Conservation (phyloP, 2,329 filamentous ascomycete species). For the Fusarium dlaminii region DNA sequence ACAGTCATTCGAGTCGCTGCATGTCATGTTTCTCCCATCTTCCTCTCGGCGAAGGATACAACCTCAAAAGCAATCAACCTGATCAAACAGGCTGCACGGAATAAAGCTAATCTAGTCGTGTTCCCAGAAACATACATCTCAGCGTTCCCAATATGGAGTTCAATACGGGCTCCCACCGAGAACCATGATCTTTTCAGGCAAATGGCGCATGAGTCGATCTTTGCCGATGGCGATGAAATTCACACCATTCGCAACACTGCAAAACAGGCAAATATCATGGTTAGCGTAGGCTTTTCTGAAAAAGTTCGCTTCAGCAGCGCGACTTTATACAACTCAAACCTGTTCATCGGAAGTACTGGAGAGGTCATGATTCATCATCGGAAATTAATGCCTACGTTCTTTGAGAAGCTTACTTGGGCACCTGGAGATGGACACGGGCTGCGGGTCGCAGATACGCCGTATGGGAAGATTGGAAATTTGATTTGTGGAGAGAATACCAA, state of each 20-base stretch:
- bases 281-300: slow-evolving; percentile 63
- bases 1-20: slow-evolving; percentile 40
- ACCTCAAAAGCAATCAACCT: slow-evolving; percentile 57
- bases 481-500: slow-evolving; percentile 70
- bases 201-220: slow-evolving; percentile 56
- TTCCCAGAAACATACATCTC: slow-evolving; percentile 65
- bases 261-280: slow-evolving; percentile 48
- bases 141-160: slow-evolving; percentile 63
- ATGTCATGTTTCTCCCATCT: slow-evolving; percentile 55
- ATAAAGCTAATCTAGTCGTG: slow-evolving; percentile 59
- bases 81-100: slow-evolving; percentile 55
- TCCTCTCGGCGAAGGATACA: slow-evolving; percentile 57
- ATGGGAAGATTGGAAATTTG: slow-evolving; percentile 58
- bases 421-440: slow-evolving; percentile 62
- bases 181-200: slow-evolving; percentile 61
- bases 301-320: slow-evolving; percentile 54
- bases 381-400: slow-evolving; percentile 65
- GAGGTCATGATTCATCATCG: slow-evolving; percentile 61
- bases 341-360: slow-evolving; percentile 57
- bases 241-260: slow-evolving; percentile 51
- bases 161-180: slow-evolving; percentile 56
- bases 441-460: slow-evolving; percentile 54
- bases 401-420: slow-evolving; percentile 65
- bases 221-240: slow-evolving; percentile 58
- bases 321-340: slow-evolving; percentile 61